These are phyloP conservation scores for Pleurotus salmoneostramineus DNA, from an alignment of 768 basidiomycete genomes.

Conservation along the genomic window DNA sequence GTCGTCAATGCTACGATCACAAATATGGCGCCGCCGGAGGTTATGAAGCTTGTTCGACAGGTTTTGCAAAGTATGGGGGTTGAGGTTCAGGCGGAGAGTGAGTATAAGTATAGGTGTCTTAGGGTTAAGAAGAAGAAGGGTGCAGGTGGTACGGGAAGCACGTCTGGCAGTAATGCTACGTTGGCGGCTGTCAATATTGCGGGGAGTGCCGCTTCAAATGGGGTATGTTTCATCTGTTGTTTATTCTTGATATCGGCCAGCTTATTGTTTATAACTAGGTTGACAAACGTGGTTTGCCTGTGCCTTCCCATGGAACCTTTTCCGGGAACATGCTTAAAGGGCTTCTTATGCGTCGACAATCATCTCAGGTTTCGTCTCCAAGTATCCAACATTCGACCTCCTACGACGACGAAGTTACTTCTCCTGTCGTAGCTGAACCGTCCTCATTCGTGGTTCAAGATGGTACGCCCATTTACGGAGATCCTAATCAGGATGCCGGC, in stretches of 20 bases:
- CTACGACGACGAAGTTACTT: conserved; percentile 44
- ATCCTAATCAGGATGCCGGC: conserved; percentile 45
- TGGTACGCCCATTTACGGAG: neutral
- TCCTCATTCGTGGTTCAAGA: conserved; percentile 37
- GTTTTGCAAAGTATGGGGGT: conserved; percentile 89
- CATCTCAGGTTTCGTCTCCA: conserved; percentile 68
- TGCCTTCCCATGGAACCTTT: conserved; percentile 74
- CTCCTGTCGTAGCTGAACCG: conserved; percentile 15
- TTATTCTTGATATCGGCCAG: conserved; percentile 10
- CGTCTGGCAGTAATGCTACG: conserved; percentile 31
- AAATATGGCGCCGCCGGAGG: conserved; percentile 76
- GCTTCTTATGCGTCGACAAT: conserved; percentile 85
- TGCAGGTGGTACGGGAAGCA: conserved; percentile 34
- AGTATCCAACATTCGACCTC: conserved; percentile 37
- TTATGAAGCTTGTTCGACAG: conserved; percentile 79
- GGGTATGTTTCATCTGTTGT: conserved; percentile 49
- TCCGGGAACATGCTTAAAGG: conserved; percentile 82
- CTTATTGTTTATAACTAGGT: conserved; percentile 43
- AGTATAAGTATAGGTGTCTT: conserved; percentile 87
- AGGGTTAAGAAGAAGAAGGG: conserved; percentile 71
- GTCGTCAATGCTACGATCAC: conserved; percentile 91
- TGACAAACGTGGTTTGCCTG: conserved; percentile 83
- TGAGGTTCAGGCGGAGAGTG: conserved; percentile 82
- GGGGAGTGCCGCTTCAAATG: conserved; percentile 81
- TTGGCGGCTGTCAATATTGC: conserved; percentile 75